These are phyloP conservation scores for Trypanosoma cruzi DNA, from an alignment of 208 protist species.

Conservation along the genomic window DNA sequence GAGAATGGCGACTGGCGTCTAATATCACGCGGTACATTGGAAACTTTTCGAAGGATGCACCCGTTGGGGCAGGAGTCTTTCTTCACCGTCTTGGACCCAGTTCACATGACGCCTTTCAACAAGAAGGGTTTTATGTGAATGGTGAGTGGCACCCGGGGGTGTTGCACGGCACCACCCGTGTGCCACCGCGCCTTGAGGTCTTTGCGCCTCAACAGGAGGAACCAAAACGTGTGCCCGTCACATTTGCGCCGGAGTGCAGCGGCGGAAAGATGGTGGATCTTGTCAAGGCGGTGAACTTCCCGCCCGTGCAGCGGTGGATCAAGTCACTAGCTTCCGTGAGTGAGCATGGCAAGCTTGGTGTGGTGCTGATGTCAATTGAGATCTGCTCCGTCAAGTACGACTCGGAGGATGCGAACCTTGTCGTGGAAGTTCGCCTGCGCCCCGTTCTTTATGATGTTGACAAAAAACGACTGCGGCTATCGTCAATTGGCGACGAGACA, in stretches of 20 bases:
- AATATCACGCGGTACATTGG: conserved; percentile 79
- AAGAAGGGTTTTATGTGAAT: conserved; percentile 72
- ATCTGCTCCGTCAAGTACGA: conserved; percentile 63
- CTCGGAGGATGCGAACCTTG: conserved; percentile 23
- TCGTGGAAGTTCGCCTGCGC: conserved; percentile 65
- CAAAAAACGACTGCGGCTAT: conserved; percentile 42
- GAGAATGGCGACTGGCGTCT: conserved; percentile 83
- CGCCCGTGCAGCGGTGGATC: conserved; percentile 69
- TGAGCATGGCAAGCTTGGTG: conserved; percentile 27
- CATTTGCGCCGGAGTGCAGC: conserved; percentile 56
- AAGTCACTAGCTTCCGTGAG: conserved; percentile 32
- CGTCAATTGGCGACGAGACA: conserved; percentile 41
- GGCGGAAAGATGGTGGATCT: conserved; percentile 73
- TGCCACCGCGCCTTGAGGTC: conserved; percentile 64
- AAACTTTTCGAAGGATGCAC: conserved; percentile 76
- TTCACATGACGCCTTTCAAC: conserved; percentile 70
- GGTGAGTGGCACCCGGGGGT: conserved; percentile 68
- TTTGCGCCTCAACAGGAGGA: conserved; percentile 43
- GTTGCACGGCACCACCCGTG: conserved; percentile 60
- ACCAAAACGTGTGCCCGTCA: conserved; percentile 63
- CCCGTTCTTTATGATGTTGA: conserved; percentile 49
- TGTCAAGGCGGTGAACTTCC: conserved; percentile 80
- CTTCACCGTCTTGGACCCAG: conserved; percentile 64
- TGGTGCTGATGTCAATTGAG: conserved; percentile 51
- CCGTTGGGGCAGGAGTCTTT: conserved; percentile 81